phyloP scores from a whole-genome alignment of 331 rosid species.

The Prunus yedoensis region DNA sequence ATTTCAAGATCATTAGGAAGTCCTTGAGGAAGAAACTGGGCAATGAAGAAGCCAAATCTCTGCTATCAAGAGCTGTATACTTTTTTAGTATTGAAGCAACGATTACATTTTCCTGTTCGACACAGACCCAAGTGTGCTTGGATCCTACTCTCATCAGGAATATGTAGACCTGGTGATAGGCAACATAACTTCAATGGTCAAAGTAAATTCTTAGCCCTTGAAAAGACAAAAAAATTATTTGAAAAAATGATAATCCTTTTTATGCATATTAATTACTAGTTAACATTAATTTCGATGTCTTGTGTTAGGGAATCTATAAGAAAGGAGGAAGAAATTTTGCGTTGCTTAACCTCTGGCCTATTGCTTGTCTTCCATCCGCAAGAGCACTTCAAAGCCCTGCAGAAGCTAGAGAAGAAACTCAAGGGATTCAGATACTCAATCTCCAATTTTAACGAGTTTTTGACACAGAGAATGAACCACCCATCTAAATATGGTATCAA shows the following conservation, averaged over 20 bases:
- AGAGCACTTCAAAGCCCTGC: conserved; percentile 2
- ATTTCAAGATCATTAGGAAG: too few relatives aligned
- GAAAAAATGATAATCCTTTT: neutral
- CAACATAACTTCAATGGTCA: too few relatives aligned
- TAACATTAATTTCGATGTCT: neutral
- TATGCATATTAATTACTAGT: neutral
- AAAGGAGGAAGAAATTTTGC: conserved; percentile 41
- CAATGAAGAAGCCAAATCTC: too few relatives aligned
- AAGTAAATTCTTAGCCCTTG: too few relatives aligned
- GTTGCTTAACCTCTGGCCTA: conserved; percentile 3
- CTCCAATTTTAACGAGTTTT: neutral
- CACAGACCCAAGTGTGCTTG: too few relatives aligned
- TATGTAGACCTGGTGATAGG: too few relatives aligned
- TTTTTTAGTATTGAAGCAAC: too few relatives aligned
- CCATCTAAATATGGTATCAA: conserved; percentile 24
- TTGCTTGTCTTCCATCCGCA: neutral
- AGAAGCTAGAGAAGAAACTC: conserved; percentile 11
- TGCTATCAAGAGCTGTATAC: too few relatives aligned
- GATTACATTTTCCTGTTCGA: too few relatives aligned
- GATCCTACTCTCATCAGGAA: too few relatives aligned
- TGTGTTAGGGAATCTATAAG: conserved; percentile 25
- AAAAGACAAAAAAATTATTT: neutral
- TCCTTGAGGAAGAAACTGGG: too few relatives aligned
- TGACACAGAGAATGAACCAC: neutral
- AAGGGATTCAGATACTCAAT: conserved; percentile 24